Percentiles rank a stretch among this genome's conserved stretches.
Conservation (phyloP, 2,329 filamentous ascomycete genomes). For the Lachnellula arida region DNA sequence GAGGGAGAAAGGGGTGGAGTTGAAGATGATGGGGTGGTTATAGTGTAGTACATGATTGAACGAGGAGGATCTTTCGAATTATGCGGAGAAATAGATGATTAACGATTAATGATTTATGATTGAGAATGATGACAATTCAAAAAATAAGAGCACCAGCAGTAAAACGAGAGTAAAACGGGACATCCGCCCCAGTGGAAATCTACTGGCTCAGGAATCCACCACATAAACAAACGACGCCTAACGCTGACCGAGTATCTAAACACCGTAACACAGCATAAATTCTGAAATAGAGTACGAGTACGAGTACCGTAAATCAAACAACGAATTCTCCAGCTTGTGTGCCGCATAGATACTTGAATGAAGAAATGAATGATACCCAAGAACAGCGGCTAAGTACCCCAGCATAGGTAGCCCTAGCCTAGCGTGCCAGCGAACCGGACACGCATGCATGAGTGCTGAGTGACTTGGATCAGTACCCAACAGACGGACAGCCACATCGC, state of each 20-base stretch:
- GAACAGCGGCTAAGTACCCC: not conserved
- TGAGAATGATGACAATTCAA: not conserved
- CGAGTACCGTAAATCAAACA: not conserved
- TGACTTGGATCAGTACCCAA: not conserved
- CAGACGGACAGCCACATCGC: no score
- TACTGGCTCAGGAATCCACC: not conserved
- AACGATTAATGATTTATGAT: not conserved
- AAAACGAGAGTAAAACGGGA: not conserved
- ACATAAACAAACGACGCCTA: not conserved
- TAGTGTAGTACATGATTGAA: not conserved
- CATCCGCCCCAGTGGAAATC: not conserved
- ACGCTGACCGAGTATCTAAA: not conserved
- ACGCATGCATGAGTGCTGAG: not conserved
- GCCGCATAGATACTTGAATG: not conserved
- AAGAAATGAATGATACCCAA: no score
- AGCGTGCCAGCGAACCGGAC: constrained; percentile 15
- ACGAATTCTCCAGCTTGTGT: not conserved
- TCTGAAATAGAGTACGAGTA: not conserved
- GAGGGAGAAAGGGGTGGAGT: not conserved
- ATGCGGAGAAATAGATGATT: not conserved
- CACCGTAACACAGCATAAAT: not conserved
- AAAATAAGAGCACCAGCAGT: not conserved
- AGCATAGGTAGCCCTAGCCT: not conserved
- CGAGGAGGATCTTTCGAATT: not conserved
- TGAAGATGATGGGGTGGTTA: not conserved